These are phyloP conservation scores for Penicillium janthinellum DNA, from an alignment of 2,329 filamentous ascomycete genomes.

Conservation along the genomic window DNA sequence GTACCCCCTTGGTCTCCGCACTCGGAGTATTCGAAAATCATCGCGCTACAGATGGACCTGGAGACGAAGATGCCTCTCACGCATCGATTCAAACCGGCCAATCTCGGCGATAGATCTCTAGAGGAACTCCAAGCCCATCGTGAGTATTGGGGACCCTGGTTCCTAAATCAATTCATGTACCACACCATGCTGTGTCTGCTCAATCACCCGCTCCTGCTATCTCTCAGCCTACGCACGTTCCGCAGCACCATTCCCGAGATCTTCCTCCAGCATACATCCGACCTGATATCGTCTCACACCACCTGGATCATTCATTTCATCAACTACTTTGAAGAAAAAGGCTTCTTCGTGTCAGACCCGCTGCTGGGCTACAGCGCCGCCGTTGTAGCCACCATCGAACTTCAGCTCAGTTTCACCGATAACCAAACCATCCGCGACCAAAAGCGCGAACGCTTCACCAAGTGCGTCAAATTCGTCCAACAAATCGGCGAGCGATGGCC, in stretches of 20 bases:
- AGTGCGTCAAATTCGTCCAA: constrained; percentile 50
- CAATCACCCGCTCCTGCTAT: constrained; percentile 58
- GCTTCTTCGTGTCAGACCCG: constrained; percentile 51
- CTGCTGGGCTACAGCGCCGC: constrained; percentile 54
- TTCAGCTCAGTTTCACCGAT: constrained; percentile 57
- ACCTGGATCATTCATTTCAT: constrained; percentile 58
- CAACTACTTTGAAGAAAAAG: constrained; percentile 49
- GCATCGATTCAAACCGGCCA: constrained; percentile 54
- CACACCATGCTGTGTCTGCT: constrained; percentile 56
- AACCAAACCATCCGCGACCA: constrained; percentile 41
- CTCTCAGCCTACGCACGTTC: constrained; percentile 56
- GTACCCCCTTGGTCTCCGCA: constrained; percentile 53
- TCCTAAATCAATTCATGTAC: constrained; percentile 56
- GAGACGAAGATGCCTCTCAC: constrained; percentile 55
- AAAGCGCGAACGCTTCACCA: constrained; percentile 49
- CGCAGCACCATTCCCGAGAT: constrained; percentile 56
- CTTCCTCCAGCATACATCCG: constrained; percentile 57
- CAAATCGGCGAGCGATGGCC: constrained; percentile 48
- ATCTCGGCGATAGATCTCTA: constrained; percentile 46
- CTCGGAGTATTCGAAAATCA: constrained; percentile 56
- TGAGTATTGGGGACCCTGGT: constrained; percentile 57
- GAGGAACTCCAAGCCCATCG: constrained; percentile 50
- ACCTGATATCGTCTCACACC: constrained; percentile 54
- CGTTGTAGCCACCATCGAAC: constrained; percentile 56
- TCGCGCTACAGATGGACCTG: constrained; percentile 54